phyloP scores from a whole-genome alignment of 2,329 filamentous ascomycete genomes.

The Thielaviopsis euricoi region DNA sequence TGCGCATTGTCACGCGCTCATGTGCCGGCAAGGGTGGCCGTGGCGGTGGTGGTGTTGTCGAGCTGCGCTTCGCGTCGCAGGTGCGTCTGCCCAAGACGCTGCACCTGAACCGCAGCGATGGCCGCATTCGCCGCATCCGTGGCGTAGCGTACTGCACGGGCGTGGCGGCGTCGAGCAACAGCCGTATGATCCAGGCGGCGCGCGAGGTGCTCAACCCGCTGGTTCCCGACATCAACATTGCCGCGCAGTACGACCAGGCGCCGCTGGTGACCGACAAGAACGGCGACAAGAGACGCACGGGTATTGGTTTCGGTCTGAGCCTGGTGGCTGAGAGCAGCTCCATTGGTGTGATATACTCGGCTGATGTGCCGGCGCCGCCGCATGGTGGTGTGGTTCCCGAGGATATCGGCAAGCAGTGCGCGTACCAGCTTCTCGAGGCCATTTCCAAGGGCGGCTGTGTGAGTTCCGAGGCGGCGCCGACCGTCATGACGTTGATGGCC shows the following conservation, averaged over 20 bases:
- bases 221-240: constrained; percentile 80
- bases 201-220: constrained; percentile 75
- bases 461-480: constrained; percentile 51
- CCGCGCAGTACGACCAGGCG: constrained; percentile 57
- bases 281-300: constrained; percentile 50
- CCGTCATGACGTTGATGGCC: constrained; percentile 77
- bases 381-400: constrained; percentile 73
- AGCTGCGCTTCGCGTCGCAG: constrained; percentile 84
- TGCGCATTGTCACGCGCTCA: constrained; percentile 65
- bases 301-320: constrained; percentile 81
- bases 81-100: constrained; percentile 86
- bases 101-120: constrained; percentile 66
- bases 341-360: constrained; percentile 66
- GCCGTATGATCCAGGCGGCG: constrained; percentile 82
- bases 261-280: constrained; percentile 33
- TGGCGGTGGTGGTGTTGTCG: constrained; percentile 82
- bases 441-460: constrained; percentile 73
- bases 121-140: constrained; percentile 71
- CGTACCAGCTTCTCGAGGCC: constrained; percentile 73
- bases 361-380: constrained; percentile 61
- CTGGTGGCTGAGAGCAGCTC: constrained; percentile 85
- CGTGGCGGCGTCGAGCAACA: constrained; percentile 83
- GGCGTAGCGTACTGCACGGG: constrained; percentile 91
- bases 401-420: constrained; percentile 76
- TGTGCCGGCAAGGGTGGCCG: constrained; percentile 59